Base-by-base conservation (phyloP, 2,329 filamentous ascomycete species). In the Aspergillus sp. region DNA sequence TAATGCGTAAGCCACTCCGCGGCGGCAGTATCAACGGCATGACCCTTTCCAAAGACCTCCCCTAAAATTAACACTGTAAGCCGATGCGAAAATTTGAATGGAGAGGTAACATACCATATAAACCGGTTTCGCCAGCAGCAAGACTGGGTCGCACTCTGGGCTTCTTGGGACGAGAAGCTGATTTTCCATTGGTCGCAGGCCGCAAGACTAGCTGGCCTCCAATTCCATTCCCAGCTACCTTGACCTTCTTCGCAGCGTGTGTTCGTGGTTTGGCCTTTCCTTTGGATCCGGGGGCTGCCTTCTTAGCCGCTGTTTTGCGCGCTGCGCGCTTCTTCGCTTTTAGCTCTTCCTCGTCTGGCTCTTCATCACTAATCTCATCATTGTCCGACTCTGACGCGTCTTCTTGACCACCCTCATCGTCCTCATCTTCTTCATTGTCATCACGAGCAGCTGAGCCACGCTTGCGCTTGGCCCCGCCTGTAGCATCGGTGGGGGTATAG, bases 1-100 rank as follows among this genome's bases (percentile, higher is more conserved):
- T 83, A 83, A 36, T 67, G 64, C 41, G 71, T 65, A 37, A 83
- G 64, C 81, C 81, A 84, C 43, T 75, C 68, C 31, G 76, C 74
- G 9, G 77, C 76, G 28, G 78, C 76, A 31, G 77, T 74, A 45
- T 83, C 78, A 26, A 76, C 60, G 33, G 71, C 72, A 50, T 76
- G 72, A 40, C 69, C 74, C 49, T 73, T 71, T 29, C 73, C 75
- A 58, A 84, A 84, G 11, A 84, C 73, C 53, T 83, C 78, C 50
- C 75, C 79, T 80, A 51, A 19, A 40, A 31, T 19, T 19, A 19
- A 51, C 9, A 32, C 33, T 26, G 45, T 68, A 46, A 69, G 59
- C 49, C 43, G 44, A 29, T 27, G 7, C 39, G 26, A 36, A 26
- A 28, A 42, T 3, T 27, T 30, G 35, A n/a, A 42, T 34, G 33